Conservation (phyloP, 345 rosid species). For the Lagerstroemia speciosa region DNA sequence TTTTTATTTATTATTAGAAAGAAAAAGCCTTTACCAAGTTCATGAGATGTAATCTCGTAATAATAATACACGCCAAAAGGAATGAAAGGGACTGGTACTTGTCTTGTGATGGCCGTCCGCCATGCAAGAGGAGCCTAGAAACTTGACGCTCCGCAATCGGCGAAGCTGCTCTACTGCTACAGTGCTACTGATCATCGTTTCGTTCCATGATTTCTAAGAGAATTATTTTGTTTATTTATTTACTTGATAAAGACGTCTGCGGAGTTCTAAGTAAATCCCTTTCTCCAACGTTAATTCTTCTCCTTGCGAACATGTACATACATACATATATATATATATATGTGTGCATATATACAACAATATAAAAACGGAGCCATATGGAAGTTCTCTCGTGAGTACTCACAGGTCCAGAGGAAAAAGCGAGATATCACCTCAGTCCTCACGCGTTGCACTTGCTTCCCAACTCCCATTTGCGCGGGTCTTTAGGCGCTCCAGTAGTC, state of each 20-base stretch:
- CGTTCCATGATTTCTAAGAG: no score
- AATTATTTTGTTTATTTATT: no score
- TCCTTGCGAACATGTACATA: not conserved
- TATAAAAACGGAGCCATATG: not conserved
- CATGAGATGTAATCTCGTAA: not conserved
- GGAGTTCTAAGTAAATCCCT: no score
- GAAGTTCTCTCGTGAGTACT: slow-evolving; percentile 30
- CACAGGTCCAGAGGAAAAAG: slow-evolving; percentile 31
- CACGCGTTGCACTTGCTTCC: slow-evolving; percentile 26
- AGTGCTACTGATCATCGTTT: no score
- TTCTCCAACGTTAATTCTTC: not conserved
- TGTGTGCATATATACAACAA: no score
- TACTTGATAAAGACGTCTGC: no score
- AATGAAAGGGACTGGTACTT: slow-evolving; percentile 20
- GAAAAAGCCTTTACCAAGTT: not conserved
- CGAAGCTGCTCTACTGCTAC: not conserved
- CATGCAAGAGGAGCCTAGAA: slow-evolving; percentile 14
- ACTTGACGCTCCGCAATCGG: slow-evolving; percentile 5
- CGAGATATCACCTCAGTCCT: not conserved
- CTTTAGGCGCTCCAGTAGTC: not conserved
- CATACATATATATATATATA: no score
- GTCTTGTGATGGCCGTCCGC: slow-evolving; percentile 6
- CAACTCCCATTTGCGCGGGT: slow-evolving; percentile 6
- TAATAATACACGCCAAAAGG: not conserved
- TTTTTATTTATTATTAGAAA: no score